Conservation (phyloP, 805 yeast genomes). For the Crinitomyces ghanaensis region DNA sequence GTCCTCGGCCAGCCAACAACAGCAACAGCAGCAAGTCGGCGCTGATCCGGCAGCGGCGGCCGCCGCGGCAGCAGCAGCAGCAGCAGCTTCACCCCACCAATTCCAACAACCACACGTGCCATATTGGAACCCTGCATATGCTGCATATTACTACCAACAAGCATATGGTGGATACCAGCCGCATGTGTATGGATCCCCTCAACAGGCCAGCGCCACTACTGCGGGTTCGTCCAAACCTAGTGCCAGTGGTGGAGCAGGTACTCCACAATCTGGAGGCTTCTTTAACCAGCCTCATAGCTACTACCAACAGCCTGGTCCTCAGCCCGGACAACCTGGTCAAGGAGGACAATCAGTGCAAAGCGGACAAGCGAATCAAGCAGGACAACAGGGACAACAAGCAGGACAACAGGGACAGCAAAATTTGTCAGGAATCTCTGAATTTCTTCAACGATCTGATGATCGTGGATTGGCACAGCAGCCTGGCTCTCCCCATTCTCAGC, state of each 20-base stretch:
- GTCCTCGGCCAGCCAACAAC: slow-evolving; percentile 15
- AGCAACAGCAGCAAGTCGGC: slow-evolving; percentile 16
- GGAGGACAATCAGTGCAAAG: slow-evolving; percentile 6
- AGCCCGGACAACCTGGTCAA: slow-evolving; percentile 8
- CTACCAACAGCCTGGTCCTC: slow-evolving; percentile 14
- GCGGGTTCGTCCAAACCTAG: slow-evolving; percentile 13
- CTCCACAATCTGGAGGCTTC: slow-evolving; percentile 17
- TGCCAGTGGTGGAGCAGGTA: no score
- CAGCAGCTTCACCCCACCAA: slow-evolving; percentile 11
- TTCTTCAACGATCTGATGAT: slow-evolving; percentile 15
- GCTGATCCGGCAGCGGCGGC: slow-evolving; percentile 12
- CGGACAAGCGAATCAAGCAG: slow-evolving; percentile 14
- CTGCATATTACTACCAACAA: slow-evolving; percentile 19
- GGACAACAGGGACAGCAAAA: slow-evolving; percentile 8
- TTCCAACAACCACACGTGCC: slow-evolving; percentile 6
- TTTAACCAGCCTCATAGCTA: slow-evolving; percentile 16
- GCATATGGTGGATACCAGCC: slow-evolving; percentile 20
- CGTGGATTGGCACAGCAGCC: slow-evolving; percentile 9
- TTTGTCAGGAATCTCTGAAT: slow-evolving; percentile 15
- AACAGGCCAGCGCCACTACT: slow-evolving; percentile 17
- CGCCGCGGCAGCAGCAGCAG: slow-evolving; percentile 13
- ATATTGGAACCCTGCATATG: slow-evolving; percentile 15
- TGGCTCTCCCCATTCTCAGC: slow-evolving; percentile 23
- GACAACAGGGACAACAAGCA: slow-evolving; percentile 9
- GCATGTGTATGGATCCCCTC: slow-evolving; percentile 19